phyloP scores from a whole-genome alignment of 805 yeast genomes.

The Debaryomyces tyrocola region DNA sequence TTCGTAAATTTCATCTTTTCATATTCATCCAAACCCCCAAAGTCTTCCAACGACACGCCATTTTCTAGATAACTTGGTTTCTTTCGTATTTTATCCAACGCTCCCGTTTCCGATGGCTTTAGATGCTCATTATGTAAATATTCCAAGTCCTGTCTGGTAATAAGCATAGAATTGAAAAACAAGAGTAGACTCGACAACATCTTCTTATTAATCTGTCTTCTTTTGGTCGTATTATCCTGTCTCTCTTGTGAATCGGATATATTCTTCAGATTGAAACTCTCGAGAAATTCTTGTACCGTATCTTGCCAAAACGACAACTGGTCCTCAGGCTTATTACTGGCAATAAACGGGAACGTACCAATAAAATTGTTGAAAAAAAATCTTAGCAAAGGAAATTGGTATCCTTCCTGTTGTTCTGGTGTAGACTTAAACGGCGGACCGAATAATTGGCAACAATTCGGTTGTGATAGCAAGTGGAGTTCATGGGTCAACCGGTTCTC shows the following conservation, averaged over 20 bases:
- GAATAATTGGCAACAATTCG: slow-evolving; percentile 61
- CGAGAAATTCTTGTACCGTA: slow-evolving; percentile 79
- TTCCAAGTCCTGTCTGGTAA: slow-evolving; percentile 54
- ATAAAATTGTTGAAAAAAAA: slow-evolving; percentile 65
- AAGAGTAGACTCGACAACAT: slow-evolving; percentile 62
- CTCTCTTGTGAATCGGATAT: slow-evolving; percentile 76
- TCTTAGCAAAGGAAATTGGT: slow-evolving; percentile 64
- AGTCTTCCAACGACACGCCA: background rate
- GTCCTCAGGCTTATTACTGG: slow-evolving; percentile 46
- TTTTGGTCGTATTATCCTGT: slow-evolving; percentile 61
- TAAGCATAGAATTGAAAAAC: slow-evolving; percentile 73
- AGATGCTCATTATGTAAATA: slow-evolving; percentile 42
- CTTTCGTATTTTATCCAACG: slow-evolving; percentile 29
- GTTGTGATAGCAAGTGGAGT: slow-evolving; percentile 55
- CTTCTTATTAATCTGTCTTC: slow-evolving; percentile 62
- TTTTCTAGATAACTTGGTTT: background rate
- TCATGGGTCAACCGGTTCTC: slow-evolving; percentile 63
- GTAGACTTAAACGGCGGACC: slow-evolving; percentile 72
- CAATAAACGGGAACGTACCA: slow-evolving; percentile 73
- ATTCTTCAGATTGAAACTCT: slow-evolving; percentile 69
- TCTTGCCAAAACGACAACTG: slow-evolving; percentile 67
- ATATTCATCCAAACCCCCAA: slow-evolving; percentile 8
- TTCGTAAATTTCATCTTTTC: slow-evolving; percentile 43
- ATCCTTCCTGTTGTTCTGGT: slow-evolving; percentile 18
- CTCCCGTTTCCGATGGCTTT: slow-evolving; percentile 37